Conservation (phyloP, 2,329 filamentous ascomycete genomes). For the Xylariaceae sp. region DNA sequence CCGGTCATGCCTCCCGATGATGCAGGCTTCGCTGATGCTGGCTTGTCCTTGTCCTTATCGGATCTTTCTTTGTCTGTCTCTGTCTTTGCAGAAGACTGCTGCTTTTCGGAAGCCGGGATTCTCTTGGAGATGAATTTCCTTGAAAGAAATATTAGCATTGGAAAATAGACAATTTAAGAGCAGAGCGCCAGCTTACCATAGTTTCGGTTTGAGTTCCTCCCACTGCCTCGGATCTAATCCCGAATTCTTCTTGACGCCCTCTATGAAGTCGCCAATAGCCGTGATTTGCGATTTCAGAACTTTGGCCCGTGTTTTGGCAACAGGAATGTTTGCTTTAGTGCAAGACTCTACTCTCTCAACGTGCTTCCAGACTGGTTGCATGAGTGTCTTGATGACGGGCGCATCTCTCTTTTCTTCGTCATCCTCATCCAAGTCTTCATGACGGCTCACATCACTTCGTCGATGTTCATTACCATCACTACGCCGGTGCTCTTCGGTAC, state of each 20-base stretch:
- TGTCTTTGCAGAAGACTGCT: slow-evolving; percentile 25
- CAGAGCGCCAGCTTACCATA: slow-evolving; percentile 29
- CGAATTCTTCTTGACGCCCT: slow-evolving; percentile 31
- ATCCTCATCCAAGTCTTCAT: slow-evolving; percentile 35
- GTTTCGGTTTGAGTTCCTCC: slow-evolving; percentile 34
- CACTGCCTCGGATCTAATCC: slow-evolving; percentile 28
- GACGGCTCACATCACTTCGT: slow-evolving; percentile 33
- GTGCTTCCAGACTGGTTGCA: slow-evolving; percentile 33
- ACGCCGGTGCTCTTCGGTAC: slow-evolving; percentile 41
- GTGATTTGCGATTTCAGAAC: slow-evolving; percentile 33
- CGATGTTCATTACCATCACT: slow-evolving; percentile 32
- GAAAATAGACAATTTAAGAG: neutral
- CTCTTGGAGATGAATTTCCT: slow-evolving; percentile 35
- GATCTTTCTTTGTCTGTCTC: slow-evolving; percentile 3
- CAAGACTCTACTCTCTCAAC: slow-evolving; percentile 32
- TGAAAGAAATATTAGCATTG: slow-evolving; percentile 15
- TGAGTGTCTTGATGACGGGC: slow-evolving; percentile 31
- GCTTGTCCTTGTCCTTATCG: slow-evolving; percentile 23
- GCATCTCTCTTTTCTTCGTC: slow-evolving; percentile 36
- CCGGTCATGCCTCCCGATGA: slow-evolving; percentile 30
- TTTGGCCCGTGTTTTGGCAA: slow-evolving; percentile 33
- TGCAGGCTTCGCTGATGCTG: slow-evolving; percentile 23
- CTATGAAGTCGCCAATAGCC: slow-evolving; percentile 34
- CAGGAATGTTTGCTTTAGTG: slow-evolving; percentile 33
- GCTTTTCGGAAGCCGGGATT: slow-evolving; percentile 32